phyloP scores from a whole-genome alignment of 2,329 filamentous ascomycete genomes.

The Ascochyta lentis region DNA sequence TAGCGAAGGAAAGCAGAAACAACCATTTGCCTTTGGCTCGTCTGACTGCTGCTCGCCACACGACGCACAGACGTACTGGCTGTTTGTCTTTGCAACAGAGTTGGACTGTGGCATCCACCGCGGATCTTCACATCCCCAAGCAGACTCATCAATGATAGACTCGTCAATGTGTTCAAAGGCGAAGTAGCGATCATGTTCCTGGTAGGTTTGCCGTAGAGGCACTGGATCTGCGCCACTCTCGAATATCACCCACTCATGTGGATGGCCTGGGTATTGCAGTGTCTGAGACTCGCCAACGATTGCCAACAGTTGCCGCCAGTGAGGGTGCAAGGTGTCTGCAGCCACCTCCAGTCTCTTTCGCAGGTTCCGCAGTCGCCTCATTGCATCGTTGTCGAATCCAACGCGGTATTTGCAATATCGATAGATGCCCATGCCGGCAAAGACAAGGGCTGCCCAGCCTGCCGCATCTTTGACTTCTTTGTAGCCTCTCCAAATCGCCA shows the following conservation, averaged over 20 bases:
- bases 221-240: constrained; percentile 53
- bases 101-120: constrained; percentile 48
- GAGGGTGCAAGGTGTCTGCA: constrained; percentile 60
- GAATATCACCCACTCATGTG: constrained; percentile 60
- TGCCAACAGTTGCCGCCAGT: constrained; percentile 59
- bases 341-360: constrained; percentile 60
- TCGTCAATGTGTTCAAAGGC: constrained; percentile 59
- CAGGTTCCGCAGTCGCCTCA: constrained; percentile 55
- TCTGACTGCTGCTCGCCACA: constrained; percentile 61
- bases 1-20: constrained; percentile 61
- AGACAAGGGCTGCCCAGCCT: constrained; percentile 63
- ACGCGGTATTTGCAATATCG: constrained; percentile 67
- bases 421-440: constrained; percentile 65
- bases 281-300: constrained; percentile 55
- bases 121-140: constrained; percentile 60
- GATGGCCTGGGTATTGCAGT: constrained; percentile 56
- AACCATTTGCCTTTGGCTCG: constrained; percentile 56
- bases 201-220: constrained; percentile 56
- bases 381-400: constrained; percentile 59
- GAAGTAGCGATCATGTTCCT: constrained; percentile 56
- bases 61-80: constrained; percentile 51
- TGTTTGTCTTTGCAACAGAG: constrained; percentile 33
- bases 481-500: constrained; percentile 64
- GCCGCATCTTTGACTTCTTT: constrained; percentile 64
- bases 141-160: constrained; percentile 56